Base-by-base conservation (phyloP, 1,139 yeast genomes). In the Candida sp. region DNA sequence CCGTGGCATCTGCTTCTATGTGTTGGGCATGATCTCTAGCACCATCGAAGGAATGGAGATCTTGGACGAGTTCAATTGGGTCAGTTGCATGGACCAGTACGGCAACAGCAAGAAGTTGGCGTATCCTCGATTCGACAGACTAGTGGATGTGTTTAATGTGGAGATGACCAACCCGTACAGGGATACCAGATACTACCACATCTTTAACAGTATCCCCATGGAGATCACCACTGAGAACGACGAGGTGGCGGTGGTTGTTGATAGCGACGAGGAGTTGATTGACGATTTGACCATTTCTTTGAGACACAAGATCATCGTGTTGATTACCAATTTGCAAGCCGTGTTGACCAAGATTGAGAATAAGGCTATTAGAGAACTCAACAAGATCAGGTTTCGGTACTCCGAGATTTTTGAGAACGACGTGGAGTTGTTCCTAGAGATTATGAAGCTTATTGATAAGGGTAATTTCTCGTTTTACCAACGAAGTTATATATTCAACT, bases 41-140 rank as follows among this genome's bases (percentile, higher is more conserved):
- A 90, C 96, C 0, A 74, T 74, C 34, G 93, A 90, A 60, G 98
- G 98, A 0, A 78, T 85, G 33, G 98, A 92, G 60, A 83, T 92
- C n/a, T 70, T 93, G 49, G 97, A 90, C 62, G 97, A 91, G 60
- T 72, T 80, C 49, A 85, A 85, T 2, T 93, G 98, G 98, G 73
- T 74, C 28, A 81, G 88, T 22, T 84, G 84, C 26, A 66, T 81
- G 39, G 82, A 85, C 53, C 71, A 76, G 3, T 78, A 78, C 59
- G 78, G 81, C 12, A 67, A 71, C 6, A 85, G 92, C 1, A 62
- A 77, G 26, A 85, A 90, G 7, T 68, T 86, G 41, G 75, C 85
- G n/a, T 69, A 84, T 42, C 92, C 93, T 0, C 60, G 57, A 30
- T 12, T 46, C 30, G 23, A 34, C 7, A 8, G n/a, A 8, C 37